Base-by-base conservation (phyloP, 257 asterid genomes). In the Thymus mandschuricus region DNA sequence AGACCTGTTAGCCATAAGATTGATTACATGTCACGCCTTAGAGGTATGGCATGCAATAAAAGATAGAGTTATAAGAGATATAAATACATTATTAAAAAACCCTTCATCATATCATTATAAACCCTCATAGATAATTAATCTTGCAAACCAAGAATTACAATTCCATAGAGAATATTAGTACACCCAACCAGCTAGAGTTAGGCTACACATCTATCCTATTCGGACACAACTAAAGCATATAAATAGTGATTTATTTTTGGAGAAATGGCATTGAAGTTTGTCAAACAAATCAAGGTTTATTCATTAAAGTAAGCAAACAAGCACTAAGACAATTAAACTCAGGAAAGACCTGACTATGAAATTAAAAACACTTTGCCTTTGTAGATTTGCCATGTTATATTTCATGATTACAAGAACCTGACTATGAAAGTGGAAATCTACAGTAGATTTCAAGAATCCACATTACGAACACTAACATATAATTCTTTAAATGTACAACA, bases 371-470 rank as follows among this genome's bases (percentile, higher is more conserved):
- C 21, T 21, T 21, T 21, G 21, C 21, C 21, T 21, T 21, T 21
- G 21, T 21, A 21, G 21, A 21, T 67, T 74, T 40, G 57, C 45
- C 55, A 57, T 48, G 10, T 46, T 58, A 35, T 33, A 62, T 50
- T 56, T 49, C 10, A n/a, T 31, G 61, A 61, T 10, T 2, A 62
- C 21, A 35, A 33, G 40, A 48, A 9, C 69, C 46, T 6, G 38
- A 34, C 21, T 3, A 9, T 10, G 50, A 61, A 60, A 5, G 3
- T 9, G 50, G 33, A 61, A 6, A 46, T 58, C 45, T 58, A 27
- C 60, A 2, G 10, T 27, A 15, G 11, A 56, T 65, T 54, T 63
- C 40, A 11, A 57, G 54, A 31, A 70, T 70, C 71, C 30, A 55
- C 9, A 65, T 48, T 15, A 7, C 29, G 27, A 33, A 51, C 10